These are phyloP conservation scores for Penicillium longicatenatum DNA, from an alignment of 495 filamentous ascomycete genomes.

Conservation along the genomic window DNA sequence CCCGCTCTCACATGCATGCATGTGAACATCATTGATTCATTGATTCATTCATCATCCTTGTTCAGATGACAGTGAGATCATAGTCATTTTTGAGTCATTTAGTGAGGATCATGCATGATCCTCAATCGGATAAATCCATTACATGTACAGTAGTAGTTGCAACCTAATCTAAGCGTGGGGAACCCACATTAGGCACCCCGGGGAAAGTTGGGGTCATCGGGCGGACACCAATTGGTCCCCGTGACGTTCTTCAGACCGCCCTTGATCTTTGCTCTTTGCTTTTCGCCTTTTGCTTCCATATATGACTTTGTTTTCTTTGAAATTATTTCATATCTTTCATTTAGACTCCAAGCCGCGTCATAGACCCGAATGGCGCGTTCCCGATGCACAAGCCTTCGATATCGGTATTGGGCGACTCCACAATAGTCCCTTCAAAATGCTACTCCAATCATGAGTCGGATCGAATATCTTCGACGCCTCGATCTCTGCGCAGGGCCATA, in stretches of 20 bases:
- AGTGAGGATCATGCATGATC: not conserved
- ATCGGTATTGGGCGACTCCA: conserved; percentile 39
- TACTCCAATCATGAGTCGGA: conserved; percentile 23
- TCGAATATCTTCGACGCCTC: conserved; percentile 13
- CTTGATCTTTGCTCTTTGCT: conserved; percentile 6
- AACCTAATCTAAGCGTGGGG: conserved; percentile 5
- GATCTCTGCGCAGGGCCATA: conserved; percentile 28
- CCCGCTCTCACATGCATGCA: conserved; percentile 22
- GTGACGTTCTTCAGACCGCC: conserved; percentile 33
- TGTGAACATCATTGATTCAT: conserved; percentile 12
- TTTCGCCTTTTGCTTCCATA: not conserved
- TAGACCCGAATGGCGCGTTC: conserved; percentile 29
- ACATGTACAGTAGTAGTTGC: not conserved
- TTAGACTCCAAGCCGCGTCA: conserved; percentile 1
- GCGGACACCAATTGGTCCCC: conserved; percentile 15
- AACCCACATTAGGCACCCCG: not conserved
- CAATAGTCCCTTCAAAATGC: conserved; percentile 35
- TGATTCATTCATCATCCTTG: not conserved
- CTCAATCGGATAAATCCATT: not conserved
- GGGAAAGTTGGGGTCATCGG: conserved; percentile 22
- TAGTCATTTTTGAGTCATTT: not conserved
- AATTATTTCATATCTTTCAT: not conserved
- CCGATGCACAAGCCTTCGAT: conserved; percentile 34
- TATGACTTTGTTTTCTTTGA: not conserved
- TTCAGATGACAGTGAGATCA: conserved; percentile 1